Conservation (phyloP, 441 rosid genomes). For the Croton setiger region DNA sequence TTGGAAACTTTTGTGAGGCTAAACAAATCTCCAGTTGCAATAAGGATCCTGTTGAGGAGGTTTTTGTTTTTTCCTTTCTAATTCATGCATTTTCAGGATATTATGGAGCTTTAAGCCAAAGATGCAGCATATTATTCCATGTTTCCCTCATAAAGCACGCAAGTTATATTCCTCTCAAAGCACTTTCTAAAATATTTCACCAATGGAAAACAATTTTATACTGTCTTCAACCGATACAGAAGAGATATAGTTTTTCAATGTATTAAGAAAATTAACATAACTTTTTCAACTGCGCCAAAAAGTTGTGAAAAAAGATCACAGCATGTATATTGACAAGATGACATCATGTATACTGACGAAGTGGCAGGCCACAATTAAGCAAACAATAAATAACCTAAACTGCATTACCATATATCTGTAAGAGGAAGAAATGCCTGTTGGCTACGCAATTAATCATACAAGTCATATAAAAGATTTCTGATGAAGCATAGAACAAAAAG, state of each 20-base stretch:
- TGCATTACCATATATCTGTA: too few relatives aligned
- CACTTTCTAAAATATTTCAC: neutral
- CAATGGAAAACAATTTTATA: neutral
- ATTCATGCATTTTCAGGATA: neutral
- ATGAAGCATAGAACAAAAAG: too few relatives aligned
- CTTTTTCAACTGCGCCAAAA: neutral
- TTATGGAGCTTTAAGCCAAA: neutral
- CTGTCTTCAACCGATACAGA: neutral
- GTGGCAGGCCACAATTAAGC: too few relatives aligned
- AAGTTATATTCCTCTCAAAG: neutral
- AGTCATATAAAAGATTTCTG: too few relatives aligned
- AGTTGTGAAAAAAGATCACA: too few relatives aligned
- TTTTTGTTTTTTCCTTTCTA: neutral
- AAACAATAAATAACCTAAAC: too few relatives aligned
- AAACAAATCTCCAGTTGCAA: neutral
- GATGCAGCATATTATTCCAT: neutral
- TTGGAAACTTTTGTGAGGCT: neutral
- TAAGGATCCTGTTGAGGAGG: neutral
- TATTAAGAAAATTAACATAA: neutral
- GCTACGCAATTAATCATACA: too few relatives aligned
- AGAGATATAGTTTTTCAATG: neutral
- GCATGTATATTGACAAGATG: too few relatives aligned
- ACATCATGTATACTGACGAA: too few relatives aligned
- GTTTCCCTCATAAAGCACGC: neutral
- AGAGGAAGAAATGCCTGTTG: too few relatives aligned